phyloP scores from a whole-genome alignment of 495 filamentous ascomycete genomes.

The Penicillium herquei region DNA sequence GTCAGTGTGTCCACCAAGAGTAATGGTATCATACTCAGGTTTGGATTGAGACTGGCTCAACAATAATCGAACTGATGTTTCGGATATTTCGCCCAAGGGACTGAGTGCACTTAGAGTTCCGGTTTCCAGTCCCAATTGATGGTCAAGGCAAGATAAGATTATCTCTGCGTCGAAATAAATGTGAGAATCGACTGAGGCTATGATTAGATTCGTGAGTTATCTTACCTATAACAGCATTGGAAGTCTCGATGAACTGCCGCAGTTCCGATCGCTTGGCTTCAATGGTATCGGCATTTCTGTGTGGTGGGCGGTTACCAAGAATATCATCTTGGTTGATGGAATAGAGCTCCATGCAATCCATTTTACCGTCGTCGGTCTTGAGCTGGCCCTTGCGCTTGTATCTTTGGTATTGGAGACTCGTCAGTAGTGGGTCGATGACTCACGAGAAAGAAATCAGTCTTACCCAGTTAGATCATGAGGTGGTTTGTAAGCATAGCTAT shows the following conservation, averaged over 20 bases:
- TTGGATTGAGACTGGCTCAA: slow-evolving; percentile 4
- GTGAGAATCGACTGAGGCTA: neutral
- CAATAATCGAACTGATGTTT: slow-evolving; percentile 5
- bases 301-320: neutral
- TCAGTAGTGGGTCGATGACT: neutral
- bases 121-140: neutral
- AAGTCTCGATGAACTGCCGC: neutral
- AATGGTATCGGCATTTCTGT: slow-evolving; percentile 3
- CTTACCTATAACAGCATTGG: neutral
- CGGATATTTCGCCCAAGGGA: neutral
- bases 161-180: neutral
- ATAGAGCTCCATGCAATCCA: slow-evolving; percentile 8
- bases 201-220: neutral
- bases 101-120: slow-evolving; percentile 1
- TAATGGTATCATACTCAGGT: slow-evolving; percentile 1
- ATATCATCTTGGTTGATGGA: slow-evolving; percentile 9
- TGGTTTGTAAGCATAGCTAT: slow-evolving; percentile 11
- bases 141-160: slow-evolving; percentile 3
- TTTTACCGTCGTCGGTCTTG: slow-evolving; percentile 6
- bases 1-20: slow-evolving; percentile 26
- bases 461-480: slow-evolving; percentile 13
- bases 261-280: neutral
- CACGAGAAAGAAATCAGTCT: neutral
- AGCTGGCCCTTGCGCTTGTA: slow-evolving; percentile 3
- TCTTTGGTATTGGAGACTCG: too few species aligned